Base-by-base conservation (phyloP, 1,284 basidiomycete genomes). In the Coniophora puteana region DNA sequence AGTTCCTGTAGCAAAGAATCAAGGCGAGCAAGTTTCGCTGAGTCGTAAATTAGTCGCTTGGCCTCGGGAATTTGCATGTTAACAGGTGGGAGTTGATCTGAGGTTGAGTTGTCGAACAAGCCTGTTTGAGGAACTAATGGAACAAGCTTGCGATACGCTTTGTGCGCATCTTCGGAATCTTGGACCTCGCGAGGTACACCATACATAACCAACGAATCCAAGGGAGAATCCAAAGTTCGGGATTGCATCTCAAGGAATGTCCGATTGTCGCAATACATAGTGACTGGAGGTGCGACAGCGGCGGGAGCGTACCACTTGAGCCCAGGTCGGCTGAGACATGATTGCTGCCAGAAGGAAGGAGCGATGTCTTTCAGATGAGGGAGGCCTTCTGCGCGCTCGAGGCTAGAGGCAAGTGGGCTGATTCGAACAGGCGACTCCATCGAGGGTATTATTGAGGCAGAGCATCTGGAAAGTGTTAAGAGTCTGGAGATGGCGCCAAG, bases 41-140 rank as follows among this genome's bases (percentile, higher is more conserved):
- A 98, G 64, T 99, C 96, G 49, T 93, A 93, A 45, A 99, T 91
- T 16, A 99, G 79, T 45, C 96, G 82, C 66, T 97, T 94, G 46
- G 93, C 90, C 51, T 96, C 92, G 3, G 96, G 96, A 21, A 98
- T 88, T 51, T 89, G 84, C 87, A 99, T 94, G 27, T 80, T 78
- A 11, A 93, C 83, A 43, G 78, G 67, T 2, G 94, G 94, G 11
- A 93, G 67, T 59, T 98, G 93, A 51, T 89, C 76, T 4, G 62
- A 53, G 7, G 87, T 71, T 3, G 93, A 91, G 26, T 63, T 65
- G 21, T 69, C 72, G 39, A 95, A 57, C 25, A 99, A 65, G 27
- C 96, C 96, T 2, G 63, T 57, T 2, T 83, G 74, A 4, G 77
- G 72, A 20, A 94, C 61, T 25, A 74, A 75, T 32, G 89, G 86